Evolutionary conservation across 805 yeast species (phyloP), one percentile per base, ranked within the genome.

Genomic region (Brettanomyces nanus): DNA sequence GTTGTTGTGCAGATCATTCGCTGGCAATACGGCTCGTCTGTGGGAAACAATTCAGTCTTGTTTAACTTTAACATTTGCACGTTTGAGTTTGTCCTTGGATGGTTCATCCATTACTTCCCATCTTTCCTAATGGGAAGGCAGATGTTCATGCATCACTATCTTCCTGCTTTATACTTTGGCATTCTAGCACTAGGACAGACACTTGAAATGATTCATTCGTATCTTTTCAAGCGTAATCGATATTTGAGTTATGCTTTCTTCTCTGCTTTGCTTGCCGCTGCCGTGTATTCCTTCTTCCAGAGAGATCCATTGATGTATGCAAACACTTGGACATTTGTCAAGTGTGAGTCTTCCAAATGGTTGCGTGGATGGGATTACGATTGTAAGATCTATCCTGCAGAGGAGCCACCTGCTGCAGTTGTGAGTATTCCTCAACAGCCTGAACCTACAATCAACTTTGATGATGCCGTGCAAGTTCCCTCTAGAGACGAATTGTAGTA

Each of bases 61-160:
- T 71, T 67, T 61, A 77, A 80, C 62, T 80, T 71, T 66, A 81
- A 79, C 52, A 63, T 72, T 37, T 83, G 80, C 51, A 70, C 71
- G 21, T 61, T 79, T 40, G 73, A 74, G 23, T 84, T 75, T 56
- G 52, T 77, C 29, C 52, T 74, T 6, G 95, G 94, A 31, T 85
- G 87, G 84, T 63, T 55, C 36, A 26, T 80, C 28, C 95, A 85
- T 59, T 80, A 73, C 54, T 55, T 69, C 38, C 94, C 95, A 47
- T 83, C 85, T 37, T 80, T 74, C 62, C 65, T 89, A 41, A 89
- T 89, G 97, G 87, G 79, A 19, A 78, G 97, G 64, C 97, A 89
- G 64, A 62, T 89, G 62, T 89, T 90, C 66, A 67, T 89, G 56
- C 97, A 89, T 61, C 97, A 89, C 61, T 90, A 90, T 60, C 64